These are phyloP conservation scores for Scheffersomyces ergatensis DNA, from an alignment of 805 yeast species.

Conservation along the genomic window DNA sequence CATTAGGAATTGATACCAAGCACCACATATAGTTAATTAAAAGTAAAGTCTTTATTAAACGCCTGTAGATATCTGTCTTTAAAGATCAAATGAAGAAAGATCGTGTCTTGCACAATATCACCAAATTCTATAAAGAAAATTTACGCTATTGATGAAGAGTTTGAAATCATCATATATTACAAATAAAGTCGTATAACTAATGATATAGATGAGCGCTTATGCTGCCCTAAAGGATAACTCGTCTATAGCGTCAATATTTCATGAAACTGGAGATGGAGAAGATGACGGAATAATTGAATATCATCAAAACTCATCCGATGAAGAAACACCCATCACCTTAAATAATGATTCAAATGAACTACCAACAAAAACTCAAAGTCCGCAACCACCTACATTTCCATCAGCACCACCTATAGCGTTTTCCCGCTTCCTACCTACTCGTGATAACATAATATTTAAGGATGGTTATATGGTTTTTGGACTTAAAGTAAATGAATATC, in stretches of 20 bases:
- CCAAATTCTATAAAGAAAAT: no score
- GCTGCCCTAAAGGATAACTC: conserved; percentile 24
- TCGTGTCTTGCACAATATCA: no score
- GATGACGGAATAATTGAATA: conserved; percentile 17
- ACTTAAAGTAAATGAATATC: conserved; percentile 37
- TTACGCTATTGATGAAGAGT: no score
- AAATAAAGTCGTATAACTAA: no score
- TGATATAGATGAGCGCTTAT: conserved; percentile 28
- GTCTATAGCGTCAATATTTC: conserved; percentile 8
- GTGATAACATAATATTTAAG: conserved; percentile 35
- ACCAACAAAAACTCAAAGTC: conserved; percentile 1
- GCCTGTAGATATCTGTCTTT: no score
- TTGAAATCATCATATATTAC: no score
- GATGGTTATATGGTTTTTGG: conserved; percentile 37
- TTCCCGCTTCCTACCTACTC: conserved; percentile 26
- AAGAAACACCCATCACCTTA: conserved; percentile 5
- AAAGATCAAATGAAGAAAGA: no score
- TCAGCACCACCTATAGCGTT: neutral
- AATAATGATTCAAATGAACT: conserved; percentile 1
- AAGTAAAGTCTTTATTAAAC: no score
- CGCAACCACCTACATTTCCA: conserved; percentile 1
- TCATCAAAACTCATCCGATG: conserved; percentile 27
- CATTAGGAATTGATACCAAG: no score
- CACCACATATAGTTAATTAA: no score
- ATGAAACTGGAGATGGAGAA: conserved; percentile 8